Evolutionary conservation across 495 filamentous ascomycete genomes (phyloP).

Genomic region (Neurospora hispaniola): DNA sequence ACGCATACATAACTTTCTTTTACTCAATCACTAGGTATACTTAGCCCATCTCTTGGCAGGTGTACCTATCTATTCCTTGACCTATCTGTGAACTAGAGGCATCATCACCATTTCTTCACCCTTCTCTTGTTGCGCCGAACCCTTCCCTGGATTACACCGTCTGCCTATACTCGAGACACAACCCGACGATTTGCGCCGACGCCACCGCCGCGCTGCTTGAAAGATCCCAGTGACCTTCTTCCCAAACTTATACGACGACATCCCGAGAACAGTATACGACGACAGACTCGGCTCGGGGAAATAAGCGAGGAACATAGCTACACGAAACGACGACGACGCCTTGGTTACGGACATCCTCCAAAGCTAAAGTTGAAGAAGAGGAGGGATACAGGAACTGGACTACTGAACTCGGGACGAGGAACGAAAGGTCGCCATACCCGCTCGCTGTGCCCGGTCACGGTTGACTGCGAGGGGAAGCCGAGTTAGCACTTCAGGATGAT

Average conservation of each 20-base stretch:
- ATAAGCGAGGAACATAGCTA: background rate
- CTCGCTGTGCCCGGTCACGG: background rate
- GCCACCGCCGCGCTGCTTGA: background rate
- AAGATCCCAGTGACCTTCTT: background rate
- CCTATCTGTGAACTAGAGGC: background rate
- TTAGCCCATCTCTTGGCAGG: background rate
- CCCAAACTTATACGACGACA: background rate
- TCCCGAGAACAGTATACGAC: background rate
- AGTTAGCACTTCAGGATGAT: background rate
- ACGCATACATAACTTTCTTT: background rate
- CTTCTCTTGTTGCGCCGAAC: background rate
- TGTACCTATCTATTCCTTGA: background rate
- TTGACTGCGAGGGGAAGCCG: background rate
- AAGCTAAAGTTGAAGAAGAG: background rate
- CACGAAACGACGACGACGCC: background rate
- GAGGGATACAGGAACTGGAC: background rate
- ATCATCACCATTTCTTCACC: background rate
- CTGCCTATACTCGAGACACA: background rate
- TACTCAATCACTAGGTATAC: background rate
- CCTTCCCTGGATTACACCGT: background rate
- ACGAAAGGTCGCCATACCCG: background rate
- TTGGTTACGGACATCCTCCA: background rate
- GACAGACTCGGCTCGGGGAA: background rate
- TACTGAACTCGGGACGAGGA: background rate
- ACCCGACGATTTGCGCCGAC: background rate